phyloP scores from a whole-genome alignment of 129 eudicot species.

The Deinandra increscens region DNA sequence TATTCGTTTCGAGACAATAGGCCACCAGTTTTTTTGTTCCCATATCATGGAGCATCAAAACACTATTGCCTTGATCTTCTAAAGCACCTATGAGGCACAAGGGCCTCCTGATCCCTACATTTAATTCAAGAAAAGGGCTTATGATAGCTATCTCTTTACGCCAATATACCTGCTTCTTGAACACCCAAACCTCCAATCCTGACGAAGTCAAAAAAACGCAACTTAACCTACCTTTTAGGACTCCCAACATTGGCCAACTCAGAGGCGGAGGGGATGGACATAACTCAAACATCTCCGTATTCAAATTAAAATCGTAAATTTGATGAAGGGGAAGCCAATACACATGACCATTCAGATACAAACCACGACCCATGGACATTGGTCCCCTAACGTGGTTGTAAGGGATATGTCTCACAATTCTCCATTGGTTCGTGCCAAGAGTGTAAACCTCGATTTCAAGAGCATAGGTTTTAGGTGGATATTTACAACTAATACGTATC shows the following conservation, averaged over 20 bases:
- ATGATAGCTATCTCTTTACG: neutral
- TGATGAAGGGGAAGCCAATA: neutral
- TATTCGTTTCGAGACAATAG: neutral
- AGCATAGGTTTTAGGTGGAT: neutral
- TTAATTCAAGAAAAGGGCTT: neutral
- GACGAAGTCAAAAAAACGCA: neutral
- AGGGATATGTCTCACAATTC: slow-evolving; percentile 3
- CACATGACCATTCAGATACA: neutral
- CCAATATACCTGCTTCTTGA: neutral
- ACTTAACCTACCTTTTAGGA: too few relatives aligned
- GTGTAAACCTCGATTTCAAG: slow-evolving; percentile 10
- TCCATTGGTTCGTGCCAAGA: slow-evolving; percentile 10
- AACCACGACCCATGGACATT: neutral
- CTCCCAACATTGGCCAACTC: neutral
- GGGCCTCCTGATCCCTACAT: too few relatives aligned
- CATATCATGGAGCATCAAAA: neutral
- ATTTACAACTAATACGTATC: neutral
- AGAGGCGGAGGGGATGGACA: neutral
- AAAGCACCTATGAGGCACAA: neutral
- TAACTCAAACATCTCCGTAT: neutral
- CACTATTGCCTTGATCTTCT: neutral
- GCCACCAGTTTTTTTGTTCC: neutral
- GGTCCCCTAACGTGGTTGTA: neutral
- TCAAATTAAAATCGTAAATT: neutral
- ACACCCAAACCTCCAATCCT: neutral